Evolutionary conservation across 495 filamentous ascomycete genomes (phyloP).

Genomic region (Penicillium angulare): DNA sequence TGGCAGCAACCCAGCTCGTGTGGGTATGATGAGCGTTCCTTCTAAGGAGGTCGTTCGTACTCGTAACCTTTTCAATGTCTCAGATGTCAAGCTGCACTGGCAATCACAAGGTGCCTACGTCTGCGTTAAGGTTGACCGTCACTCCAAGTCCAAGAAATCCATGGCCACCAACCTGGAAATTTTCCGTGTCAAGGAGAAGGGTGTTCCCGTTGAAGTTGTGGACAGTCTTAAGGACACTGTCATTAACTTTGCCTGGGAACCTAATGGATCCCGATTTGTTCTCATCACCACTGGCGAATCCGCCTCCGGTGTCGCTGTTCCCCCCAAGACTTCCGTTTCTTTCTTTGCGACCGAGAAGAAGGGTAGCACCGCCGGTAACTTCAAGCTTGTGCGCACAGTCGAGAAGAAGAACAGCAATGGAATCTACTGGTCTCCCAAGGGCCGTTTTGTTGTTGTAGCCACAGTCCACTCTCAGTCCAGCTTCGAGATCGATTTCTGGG

Average conservation of each 20-base stretch:
- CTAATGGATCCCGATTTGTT: constrained; percentile 94
- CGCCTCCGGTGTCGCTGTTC: constrained; percentile 69
- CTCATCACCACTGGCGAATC: constrained; percentile 93
- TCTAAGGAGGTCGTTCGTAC: constrained; percentile 91
- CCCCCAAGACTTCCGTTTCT: constrained; percentile 90
- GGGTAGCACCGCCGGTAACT: constrained; percentile 75
- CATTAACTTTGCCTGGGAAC: constrained; percentile 99
- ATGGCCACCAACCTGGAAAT: constrained; percentile 96
- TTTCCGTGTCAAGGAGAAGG: constrained; percentile 94
- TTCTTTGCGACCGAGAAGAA: constrained; percentile 99
- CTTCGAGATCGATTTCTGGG: constrained; percentile 96
- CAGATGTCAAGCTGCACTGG: constrained; percentile 93
- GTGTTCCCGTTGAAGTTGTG: constrained; percentile 95
- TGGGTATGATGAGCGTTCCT: constrained; percentile 93
- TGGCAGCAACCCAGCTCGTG: constrained; percentile 96
- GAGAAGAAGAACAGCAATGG: constrained; percentile 99
- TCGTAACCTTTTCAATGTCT: constrained; percentile 94
- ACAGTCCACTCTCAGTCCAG: constrained; percentile 88
- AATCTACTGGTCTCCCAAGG: constrained; percentile 99
- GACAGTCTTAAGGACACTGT: constrained; percentile 97
- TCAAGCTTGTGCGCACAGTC: constrained; percentile 87
- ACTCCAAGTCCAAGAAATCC: constrained; percentile 98
- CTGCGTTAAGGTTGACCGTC: constrained; percentile 97
- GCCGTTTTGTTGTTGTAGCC: constrained; percentile 88
- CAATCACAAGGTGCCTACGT: constrained; percentile 90